Conservation (phyloP, 345 rosid genomes). For the Populus pruinosa region DNA sequence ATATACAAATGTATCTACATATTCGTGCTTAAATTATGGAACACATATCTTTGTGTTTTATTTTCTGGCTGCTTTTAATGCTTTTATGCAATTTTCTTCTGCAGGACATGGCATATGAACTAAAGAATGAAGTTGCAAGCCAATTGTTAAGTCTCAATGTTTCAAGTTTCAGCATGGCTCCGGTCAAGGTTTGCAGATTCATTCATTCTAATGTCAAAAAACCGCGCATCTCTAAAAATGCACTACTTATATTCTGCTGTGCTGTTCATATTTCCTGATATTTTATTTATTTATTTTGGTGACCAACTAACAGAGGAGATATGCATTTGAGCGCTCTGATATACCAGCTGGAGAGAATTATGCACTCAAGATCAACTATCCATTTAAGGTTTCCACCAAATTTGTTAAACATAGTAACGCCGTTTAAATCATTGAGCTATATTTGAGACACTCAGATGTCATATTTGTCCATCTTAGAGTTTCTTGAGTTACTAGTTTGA, state of each 20-base stretch:
- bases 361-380: slow-evolving; percentile 79
- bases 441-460: not conserved
- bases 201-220: slow-evolving; percentile 6
- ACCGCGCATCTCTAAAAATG: not conserved
- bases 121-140: slow-evolving; percentile 72
- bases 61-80: slow-evolving; percentile 7
- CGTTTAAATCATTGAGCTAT: not conserved
- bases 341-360: slow-evolving; percentile 80
- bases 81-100: slow-evolving; percentile 19
- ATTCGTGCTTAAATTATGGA: not conserved
- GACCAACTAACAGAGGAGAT: slow-evolving; percentile 56
- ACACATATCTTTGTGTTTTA: not conserved
- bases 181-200: slow-evolving; percentile 67
- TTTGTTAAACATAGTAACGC: not conserved
- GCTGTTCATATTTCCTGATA: too few relatives aligned
- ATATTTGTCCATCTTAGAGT: not conserved
- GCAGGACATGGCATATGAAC: slow-evolving; percentile 63
- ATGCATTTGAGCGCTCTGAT: slow-evolving; percentile 80
- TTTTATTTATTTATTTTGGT: slow-evolving; percentile 18
- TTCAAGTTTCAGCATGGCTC: slow-evolving; percentile 77
- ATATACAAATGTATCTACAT: not conserved
- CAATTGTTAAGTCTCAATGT: slow-evolving; percentile 66
- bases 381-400: slow-evolving; percentile 67
- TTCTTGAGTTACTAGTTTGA: slow-evolving; percentile 3
- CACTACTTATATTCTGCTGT: slow-evolving; percentile 7